Evolutionary conservation across 2,329 filamentous ascomycete species (phyloP), one percentile per base, ranked within the genome.

Genomic region (Colletotrichum noveboracense): DNA sequence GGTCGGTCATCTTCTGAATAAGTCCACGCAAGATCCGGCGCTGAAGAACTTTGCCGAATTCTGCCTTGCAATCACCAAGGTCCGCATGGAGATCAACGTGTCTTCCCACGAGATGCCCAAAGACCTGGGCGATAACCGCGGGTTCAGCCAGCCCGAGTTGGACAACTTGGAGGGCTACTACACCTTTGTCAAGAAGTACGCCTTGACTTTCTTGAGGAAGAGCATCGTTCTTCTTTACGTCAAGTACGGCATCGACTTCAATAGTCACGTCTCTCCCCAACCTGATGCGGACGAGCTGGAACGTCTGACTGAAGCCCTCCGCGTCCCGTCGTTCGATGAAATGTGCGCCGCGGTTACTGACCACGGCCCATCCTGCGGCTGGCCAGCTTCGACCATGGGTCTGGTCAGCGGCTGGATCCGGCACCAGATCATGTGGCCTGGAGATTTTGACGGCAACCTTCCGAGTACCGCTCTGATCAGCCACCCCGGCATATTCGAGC

Each of bases 401-500:
- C 84, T 93, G 4, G 88, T 92, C 18, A 83, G 85, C 6, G 94
- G 94, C 21, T 98, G 96, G 96, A 90, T 98, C 67, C 89, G 89
- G 66, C 93, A 95, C 81, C 89, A 92, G 78, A 84, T 87, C 24
- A 80, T 84, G 71, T 87, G 85, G 83, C 81, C 84, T 18, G 73
- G 68, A 8, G 62, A 69, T 38, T 55, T 79, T 43, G 56, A 62
- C 21, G 12, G 67, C 30, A 81, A 82, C 62, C 78, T 82, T 70
- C 84, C 85, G 21, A 75, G 78, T 18, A 88, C 89, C 9, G 89
- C 89, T 43, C 84, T 89, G 78, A 79, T 91, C 79, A 93, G 94
- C 71, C 97, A 99, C 82, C 97, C 97, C 0, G 94, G 93, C 62
- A 98, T 99, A 78, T 98, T 97, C 81, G 97, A 99, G 84, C 91